Percentiles rank a stretch among this genome's conserved stretches.
Conservation (phyloP, 2,329 filamentous ascomycete species). For the Tolypocladium inflatum region DNA sequence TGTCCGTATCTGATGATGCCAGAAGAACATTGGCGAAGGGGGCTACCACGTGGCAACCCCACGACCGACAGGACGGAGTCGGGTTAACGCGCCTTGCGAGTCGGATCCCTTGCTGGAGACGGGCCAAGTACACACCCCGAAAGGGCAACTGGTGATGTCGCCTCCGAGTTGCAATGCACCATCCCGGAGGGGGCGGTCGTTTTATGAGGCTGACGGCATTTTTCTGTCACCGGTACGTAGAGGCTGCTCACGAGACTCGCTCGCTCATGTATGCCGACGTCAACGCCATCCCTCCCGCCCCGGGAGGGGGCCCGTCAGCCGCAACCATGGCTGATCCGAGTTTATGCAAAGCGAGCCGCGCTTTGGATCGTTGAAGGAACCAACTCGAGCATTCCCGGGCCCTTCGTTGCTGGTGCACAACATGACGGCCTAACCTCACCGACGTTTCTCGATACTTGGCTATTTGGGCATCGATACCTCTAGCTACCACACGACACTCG, state of each 20-base stretch:
- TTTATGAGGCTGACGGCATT: background rate
- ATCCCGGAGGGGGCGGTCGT: background rate
- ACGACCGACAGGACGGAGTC: background rate
- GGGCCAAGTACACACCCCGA: background rate
- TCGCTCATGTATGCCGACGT: slow-evolving; percentile 6
- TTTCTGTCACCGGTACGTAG: background rate
- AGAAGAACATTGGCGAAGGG: background rate
- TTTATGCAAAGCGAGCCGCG: background rate
- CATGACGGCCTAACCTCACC: slow-evolving; percentile 13
- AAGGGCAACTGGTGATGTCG: background rate
- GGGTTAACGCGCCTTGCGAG: background rate
- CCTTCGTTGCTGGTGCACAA: slow-evolving; percentile 5
- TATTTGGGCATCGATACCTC: slow-evolving; percentile 14
- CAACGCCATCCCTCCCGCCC: background rate
- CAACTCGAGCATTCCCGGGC: background rate
- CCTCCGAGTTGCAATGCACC: background rate
- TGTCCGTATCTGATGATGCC: background rate
- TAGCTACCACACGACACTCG: background rate
- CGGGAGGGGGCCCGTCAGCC: background rate
- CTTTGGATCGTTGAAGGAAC: background rate
- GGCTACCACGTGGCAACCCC: background rate
- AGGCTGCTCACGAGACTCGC: slow-evolving; percentile 5
- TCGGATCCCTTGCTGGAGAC: background rate
- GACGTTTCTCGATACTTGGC: slow-evolving; percentile 3
- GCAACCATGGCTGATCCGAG: background rate